Evolutionary conservation across 106 monocot species (phyloP), one percentile per base, ranked within the genome.

Genomic region (Phalaenopsis aphrodite): DNA sequence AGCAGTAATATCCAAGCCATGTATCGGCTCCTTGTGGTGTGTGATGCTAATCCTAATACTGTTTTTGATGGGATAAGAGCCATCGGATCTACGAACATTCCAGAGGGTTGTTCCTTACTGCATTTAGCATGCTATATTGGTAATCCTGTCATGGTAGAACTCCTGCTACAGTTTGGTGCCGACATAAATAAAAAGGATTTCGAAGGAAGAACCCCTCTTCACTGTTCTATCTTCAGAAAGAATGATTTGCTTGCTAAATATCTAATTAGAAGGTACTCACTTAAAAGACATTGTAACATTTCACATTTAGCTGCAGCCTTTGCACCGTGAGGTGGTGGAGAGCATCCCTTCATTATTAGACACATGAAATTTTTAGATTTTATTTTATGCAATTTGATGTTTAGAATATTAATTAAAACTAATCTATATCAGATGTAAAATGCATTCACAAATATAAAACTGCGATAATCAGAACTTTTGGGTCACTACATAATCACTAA

Each of bases 161-260:
- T 98, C 61, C 84, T 98, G 75, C 78, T 98, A 48, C 97, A 92
- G 74, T 98, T 92, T 83, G 92, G 97, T 39, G 94, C 94, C 67
- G 87, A 92, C 42, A 90, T 94, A 75, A 88, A 98, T 89, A 49
- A 85, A 30, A 89, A 85, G 49, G 97, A 94, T 67, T 92, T 87
- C 75, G 92, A 94, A 83, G 94, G 94, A 67, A 90, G 94, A 82
- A 94, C 97, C 38, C 94, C 97, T 66, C 87, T 98, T 48, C 97
- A 98, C 71, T 90, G 89, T 49, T 94, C 94, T 75, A 84, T 98
- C 78, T 86, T 86, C 56, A 84, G 76, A 64, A 92, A 82, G 84
- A 92, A 98, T 88, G 83, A 89, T 84, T 42, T 56, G 10, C 84
- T 94, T 82, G 90, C 94, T 16, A 94, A 93, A 81, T 86, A 92